Evolutionary conservation across 345 rosid genomes (phyloP).

Genomic region (Acer yangbiense): DNA sequence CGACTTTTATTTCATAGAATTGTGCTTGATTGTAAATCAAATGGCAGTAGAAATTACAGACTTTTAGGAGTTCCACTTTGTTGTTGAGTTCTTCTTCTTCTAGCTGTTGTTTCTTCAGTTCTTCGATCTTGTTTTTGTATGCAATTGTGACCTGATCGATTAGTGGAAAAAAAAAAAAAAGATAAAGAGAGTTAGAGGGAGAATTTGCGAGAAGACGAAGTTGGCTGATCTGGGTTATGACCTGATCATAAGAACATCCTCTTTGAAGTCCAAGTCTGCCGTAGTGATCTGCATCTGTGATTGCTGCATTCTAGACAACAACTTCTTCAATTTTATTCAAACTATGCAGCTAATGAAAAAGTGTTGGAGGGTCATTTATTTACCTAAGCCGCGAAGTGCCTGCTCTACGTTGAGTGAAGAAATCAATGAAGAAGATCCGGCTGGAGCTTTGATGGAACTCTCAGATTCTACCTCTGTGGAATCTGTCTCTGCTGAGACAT

Average conservation of each 20-base stretch:
- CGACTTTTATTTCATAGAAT: too few relatives aligned
- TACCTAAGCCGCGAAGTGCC: conserved; percentile 89
- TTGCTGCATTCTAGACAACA: conserved; percentile 72
- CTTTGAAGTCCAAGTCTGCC: conserved; percentile 61
- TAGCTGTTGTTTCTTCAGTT: conserved; percentile 50
- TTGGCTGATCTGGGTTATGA: conserved; percentile 12
- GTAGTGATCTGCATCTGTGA: conserved; percentile 86
- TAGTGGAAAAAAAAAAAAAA: too few relatives aligned
- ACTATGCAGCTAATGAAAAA: background rate
- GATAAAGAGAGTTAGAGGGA: background rate
- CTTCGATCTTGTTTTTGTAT: conserved; percentile 51
- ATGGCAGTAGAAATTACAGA: conserved; percentile 22
- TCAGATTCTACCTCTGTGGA: conserved; percentile 40
- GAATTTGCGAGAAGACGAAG: background rate
- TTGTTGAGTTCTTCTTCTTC: conserved; percentile 54
- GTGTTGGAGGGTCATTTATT: conserved; percentile 3
- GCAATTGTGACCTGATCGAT: conserved; percentile 46
- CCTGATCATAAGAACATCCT: conserved; percentile 70
- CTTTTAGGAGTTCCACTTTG: conserved; percentile 59
- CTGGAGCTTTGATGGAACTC: conserved; percentile 57
- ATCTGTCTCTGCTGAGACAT: conserved; percentile 35
- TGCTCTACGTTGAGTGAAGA: conserved; percentile 79
- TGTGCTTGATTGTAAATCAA: too few relatives aligned
- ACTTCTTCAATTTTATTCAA: conserved; percentile 23
- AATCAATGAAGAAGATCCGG: conserved; percentile 60